These are phyloP conservation scores for Avena insularis DNA, from an alignment of 176 grass and related monocot species.

Conservation along the genomic window DNA sequence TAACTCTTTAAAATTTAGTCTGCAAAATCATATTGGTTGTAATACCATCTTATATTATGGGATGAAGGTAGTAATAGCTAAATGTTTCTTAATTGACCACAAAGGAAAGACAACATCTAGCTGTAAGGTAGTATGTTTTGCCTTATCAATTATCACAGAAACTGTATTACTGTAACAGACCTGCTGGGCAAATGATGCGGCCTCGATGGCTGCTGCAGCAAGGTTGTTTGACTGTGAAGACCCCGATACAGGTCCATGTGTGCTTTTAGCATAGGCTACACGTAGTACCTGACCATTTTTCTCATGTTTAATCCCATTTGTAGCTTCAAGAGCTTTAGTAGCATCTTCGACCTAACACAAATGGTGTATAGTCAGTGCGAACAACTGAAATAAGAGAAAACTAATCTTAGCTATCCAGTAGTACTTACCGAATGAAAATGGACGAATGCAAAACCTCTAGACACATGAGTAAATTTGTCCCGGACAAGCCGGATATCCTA, in stretches of 20 bases:
- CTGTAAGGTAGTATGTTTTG: neutral
- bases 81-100: conserved; percentile 18
- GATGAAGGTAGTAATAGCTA: neutral
- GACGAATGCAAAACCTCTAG: conserved; percentile 95
- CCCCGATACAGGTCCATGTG: conserved; percentile 76
- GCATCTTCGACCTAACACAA: conserved; percentile 89
- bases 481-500: conserved; percentile 97
- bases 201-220: conserved; percentile 97
- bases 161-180: conserved; percentile 43
- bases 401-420: conserved; percentile 14
- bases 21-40: neutral
- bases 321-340: conserved; percentile 96
- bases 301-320: conserved; percentile 91
- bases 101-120: neutral
- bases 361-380: conserved; percentile 30
- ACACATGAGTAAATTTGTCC: conserved; percentile 99
- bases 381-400: conserved; percentile 29
- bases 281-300: conserved; percentile 93
- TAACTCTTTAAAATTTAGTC: neutral
- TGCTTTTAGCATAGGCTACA: conserved; percentile 96
- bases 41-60: too few relatives aligned
- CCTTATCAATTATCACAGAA: conserved; percentile 22
- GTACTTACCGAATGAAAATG: conserved; percentile 94
- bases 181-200: conserved; percentile 99
- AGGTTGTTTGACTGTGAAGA: conserved; percentile 82